Base-by-base conservation (phyloP, 2,329 filamentous ascomycete genomes). In the Akanthomyces lecanii region DNA sequence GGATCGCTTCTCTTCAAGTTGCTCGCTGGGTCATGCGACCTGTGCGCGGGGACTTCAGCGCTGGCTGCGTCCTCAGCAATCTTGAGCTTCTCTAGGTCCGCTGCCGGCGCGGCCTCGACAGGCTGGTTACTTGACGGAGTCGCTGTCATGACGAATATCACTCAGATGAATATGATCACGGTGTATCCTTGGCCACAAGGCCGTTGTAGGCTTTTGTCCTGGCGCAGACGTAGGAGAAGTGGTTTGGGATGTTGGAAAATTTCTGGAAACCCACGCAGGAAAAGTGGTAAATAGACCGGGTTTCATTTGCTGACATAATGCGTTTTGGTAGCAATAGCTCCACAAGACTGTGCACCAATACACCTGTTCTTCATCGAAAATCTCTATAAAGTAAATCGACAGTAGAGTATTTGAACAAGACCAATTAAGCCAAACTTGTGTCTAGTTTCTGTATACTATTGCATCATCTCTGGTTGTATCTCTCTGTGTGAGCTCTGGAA, bases 1-100 rank as follows among this genome's bases (percentile, higher is more conserved):
- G 95, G 95, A 72, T 97, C 92, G 72, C 80, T 90, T 70, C 92
- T 86, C 79, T 98, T 98, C 77, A 89, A 81, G 75, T 92, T 95
- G 75, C 89, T 78, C 66, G 78, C 71, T 45, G 90, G 86, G 71
- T 90, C 83, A 75, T 93, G 89, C 25, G 89, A 91, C 67, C 87
- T 86, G 70, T 89, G 85, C 42, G 87, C 75, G 61, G 85, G 82
- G 36, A 84, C 68, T 60, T 71, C 63, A 25, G 65, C 45, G 47
- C 21, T 42, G 47, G 23, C 38, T 38, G 51, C 45, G 44, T 56
- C 63, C 28, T 66, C 65, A 57, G 63, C 30, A 61, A 73, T 66
- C 42, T 69, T 63, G 67, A 72, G 62, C 47, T 67, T 65, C 42
- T 69, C 70, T 65, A 73, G 61, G 52, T 68, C 67, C 62, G 69